Base-by-base conservation (phyloP, 1,284 basidiomycete species). In the Cystobasidium sp. region DNA sequence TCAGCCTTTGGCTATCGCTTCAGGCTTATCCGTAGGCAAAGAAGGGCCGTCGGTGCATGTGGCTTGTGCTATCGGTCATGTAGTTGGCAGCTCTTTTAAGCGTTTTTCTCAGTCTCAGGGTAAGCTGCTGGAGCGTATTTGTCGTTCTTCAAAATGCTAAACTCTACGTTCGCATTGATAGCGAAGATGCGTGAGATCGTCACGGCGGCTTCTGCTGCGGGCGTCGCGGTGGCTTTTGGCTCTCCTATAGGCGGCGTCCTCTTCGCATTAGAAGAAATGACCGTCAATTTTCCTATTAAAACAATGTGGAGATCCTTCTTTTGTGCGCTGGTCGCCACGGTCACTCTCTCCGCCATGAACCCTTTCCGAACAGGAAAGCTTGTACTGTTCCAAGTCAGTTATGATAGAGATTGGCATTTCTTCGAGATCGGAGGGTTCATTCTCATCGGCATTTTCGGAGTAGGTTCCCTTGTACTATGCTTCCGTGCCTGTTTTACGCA, bases 261-360 rank as follows among this genome's bases (percentile, higher is more conserved):
- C 24, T 99, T 99, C 82, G 86, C 87, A 1, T 85, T 89, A 62
- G 88, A 89, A 92, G 95, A 97, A 88, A 97, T 99, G 96, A 96
- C 93, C 80, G 91, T 94, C 81, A 91, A 90, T 47, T 98, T 97
- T 82, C 96, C 92, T 61, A 95, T 96, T 81, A 91, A 93, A 81
- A 98, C 96, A 1, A 97, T 99, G 94, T 99, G 95, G 95, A 86
- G 91, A 78, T 94, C 92, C 80, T 98, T 99, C 82, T 90, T 99
- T 79, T 99, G 97, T 82, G 97, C 97, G 14, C 85, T 99, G 67
- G 91, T 97, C 31, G 96, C 97, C 3, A 98, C 96, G 0, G 93
- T 98, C 77, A 96, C 95, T 0, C 85, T 99, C 41, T 92, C 72
- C 77, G 92, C 92, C 2, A 95, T 99, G 91, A 98, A 99, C 81